phyloP scores from a whole-genome alignment of 2,329 filamentous ascomycete genomes.

The Epichloe hybrida region DNA sequence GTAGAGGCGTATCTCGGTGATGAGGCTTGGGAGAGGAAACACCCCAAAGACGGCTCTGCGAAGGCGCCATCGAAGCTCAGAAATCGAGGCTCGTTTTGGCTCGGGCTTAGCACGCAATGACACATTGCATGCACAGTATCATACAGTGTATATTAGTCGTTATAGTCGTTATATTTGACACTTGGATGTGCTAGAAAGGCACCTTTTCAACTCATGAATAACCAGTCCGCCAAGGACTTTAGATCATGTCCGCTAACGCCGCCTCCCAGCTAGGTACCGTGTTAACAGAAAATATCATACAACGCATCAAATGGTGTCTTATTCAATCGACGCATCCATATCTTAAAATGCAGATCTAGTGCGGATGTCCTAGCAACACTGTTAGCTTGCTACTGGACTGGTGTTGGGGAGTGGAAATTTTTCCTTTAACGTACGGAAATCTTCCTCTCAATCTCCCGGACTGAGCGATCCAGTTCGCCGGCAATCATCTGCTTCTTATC shows the following conservation, averaged over 20 bases:
- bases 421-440: conserved; percentile 48
- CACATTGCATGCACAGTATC: not conserved
- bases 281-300: conserved; percentile 11
- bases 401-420: not conserved
- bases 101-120: conserved; percentile 9
- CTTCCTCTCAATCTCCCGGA: conserved; percentile 90
- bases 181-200: conserved; percentile 5
- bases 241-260: conserved; percentile 20
- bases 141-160: conserved; percentile 7
- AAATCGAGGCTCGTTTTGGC: conserved; percentile 20
- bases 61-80: conserved; percentile 2
- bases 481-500: conserved; percentile 96
- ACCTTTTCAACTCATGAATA: conserved; percentile 13
- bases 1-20: conserved; percentile 54
- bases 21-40: conserved; percentile 59
- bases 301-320: conserved; percentile 4
- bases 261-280: conserved; percentile 15
- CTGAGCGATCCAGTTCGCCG: conserved; percentile 77
- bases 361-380: conserved; percentile 34
- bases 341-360: conserved; percentile 44
- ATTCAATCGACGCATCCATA: not conserved
- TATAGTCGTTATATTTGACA: conserved; percentile 7
- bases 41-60: conserved; percentile 29
- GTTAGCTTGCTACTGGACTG: conserved; percentile 11
- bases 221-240: conserved; percentile 12